Base-by-base conservation (phyloP, 306 rosid genomes). In the Glycine latifolia region DNA sequence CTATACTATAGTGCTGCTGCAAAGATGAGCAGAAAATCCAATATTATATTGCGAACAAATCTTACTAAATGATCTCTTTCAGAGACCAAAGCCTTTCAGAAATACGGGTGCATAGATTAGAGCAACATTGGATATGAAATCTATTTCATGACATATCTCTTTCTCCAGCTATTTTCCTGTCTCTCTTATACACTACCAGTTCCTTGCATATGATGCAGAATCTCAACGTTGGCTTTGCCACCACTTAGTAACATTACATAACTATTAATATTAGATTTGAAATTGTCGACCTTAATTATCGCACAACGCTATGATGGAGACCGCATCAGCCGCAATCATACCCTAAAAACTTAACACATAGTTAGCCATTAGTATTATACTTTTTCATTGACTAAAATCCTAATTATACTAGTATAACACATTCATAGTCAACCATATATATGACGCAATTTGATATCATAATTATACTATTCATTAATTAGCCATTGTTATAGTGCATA, bases 101-200 rank as follows among this genome's bases (percentile, higher is more conserved):
- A 70, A 84, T 75, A 60, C 75, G 71, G 71, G 53, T 69, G 50
- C 62, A 59, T 48, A 48, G 66, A 60, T 35, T 48, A 49, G 6
- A 54, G 85, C 70, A 82, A 37, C 59, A 69, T 71, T 68, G 81
- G 54, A 81, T 44, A 15, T 74, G 62, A 48, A 75, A 76, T 59
- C 14, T 35, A 59, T 4, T 43, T 43, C 68, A 77, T 43, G 87
- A 71, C 68, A 49, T 79, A 71, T 76, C 88, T 63, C 79, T 60
- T 44, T 80, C 87, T 81, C 78, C 67, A 63, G 60, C 87, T 73
- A 79, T 55, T 31, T 62, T 85, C 52, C 48, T 85, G 82, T 85
- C 83, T 39, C 72, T 59, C 58, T 48, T 70, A 7, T 47, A 37
- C 73, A 54, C 71, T 46, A 67, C 86, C 86, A 74, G 11, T 55